Evolutionary conservation across 768 basidiomycete species (phyloP).

Genomic region (Dioszegia hungarica): DNA sequence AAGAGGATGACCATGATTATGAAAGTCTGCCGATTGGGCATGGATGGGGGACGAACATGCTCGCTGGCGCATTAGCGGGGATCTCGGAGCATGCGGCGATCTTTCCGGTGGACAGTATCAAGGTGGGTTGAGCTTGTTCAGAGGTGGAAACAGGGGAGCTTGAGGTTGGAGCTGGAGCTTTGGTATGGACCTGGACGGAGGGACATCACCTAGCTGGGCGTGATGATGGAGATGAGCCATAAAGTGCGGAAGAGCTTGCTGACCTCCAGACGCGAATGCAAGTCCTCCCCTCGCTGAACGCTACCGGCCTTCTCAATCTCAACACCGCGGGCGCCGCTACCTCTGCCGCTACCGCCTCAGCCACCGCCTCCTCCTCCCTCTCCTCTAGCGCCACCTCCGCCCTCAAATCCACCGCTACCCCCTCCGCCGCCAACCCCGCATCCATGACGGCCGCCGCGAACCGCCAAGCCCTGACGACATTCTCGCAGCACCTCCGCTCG

Average conservation of each 20-base stretch:
- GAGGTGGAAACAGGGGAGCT: neutral
- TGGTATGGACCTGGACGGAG: too few species aligned
- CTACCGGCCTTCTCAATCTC: conserved; percentile 24
- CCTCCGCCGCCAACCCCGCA: conserved; percentile 5
- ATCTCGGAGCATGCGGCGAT: conserved; percentile 99
- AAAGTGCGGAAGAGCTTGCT: too few species aligned
- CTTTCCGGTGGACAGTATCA: conserved; percentile 97
- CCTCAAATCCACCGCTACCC: conserved; percentile 9
- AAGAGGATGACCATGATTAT: conserved; percentile 60
- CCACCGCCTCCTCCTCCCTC: conserved; percentile 8
- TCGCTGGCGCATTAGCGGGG: conserved; percentile 93
- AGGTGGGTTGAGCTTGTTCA: conserved; percentile 57
- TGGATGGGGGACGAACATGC: conserved; percentile 86
- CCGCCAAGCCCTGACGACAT: conserved; percentile 26
- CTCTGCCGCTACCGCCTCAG: conserved; percentile 6
- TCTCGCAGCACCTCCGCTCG: conserved; percentile 43
- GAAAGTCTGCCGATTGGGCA: conserved; percentile 70
- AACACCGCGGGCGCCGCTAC: conserved; percentile 11
- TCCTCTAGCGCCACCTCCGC: conserved; percentile 6
- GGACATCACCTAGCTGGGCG: too few species aligned
- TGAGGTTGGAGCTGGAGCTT: neutral
- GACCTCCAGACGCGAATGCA: conserved; percentile 89
- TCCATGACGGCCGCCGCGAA: conserved; percentile 10
- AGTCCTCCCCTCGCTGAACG: conserved; percentile 54
- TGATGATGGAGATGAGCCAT: too few species aligned